Evolutionary conservation across 2,329 filamentous ascomycete genomes (phyloP).

Genomic region (Cladosporium sp.): DNA sequence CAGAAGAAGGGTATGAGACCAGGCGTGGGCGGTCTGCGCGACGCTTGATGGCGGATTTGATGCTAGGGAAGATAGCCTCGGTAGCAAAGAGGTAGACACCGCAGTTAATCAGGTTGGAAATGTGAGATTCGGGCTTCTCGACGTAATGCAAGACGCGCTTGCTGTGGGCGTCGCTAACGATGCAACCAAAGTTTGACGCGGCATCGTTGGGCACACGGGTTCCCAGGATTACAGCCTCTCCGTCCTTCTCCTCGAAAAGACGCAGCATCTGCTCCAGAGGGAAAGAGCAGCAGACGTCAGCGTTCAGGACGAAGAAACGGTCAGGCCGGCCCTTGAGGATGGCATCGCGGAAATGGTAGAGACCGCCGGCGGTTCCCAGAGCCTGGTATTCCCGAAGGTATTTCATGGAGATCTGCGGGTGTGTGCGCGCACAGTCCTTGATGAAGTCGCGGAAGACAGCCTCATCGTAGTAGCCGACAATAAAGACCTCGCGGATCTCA

Average conservation of each 20-base stretch:
- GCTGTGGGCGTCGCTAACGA: constrained; percentile 88
- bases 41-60: constrained; percentile 90
- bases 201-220: constrained; percentile 87
- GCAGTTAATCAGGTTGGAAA: constrained; percentile 98
- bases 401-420: constrained; percentile 83
- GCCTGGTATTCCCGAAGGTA: constrained; percentile 98
- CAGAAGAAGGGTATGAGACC: constrained; percentile 90
- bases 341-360: constrained; percentile 98
- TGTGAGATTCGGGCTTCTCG: constrained; percentile 96
- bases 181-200: constrained; percentile 94
- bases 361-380: constrained; percentile 87
- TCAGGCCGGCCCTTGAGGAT: constrained; percentile 95
- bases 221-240: constrained; percentile 92
- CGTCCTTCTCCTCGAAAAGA: constrained; percentile 89
- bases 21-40: constrained; percentile 86
- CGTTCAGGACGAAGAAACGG: constrained; percentile 94
- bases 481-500: constrained; percentile 90
- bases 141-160: constrained; percentile 97
- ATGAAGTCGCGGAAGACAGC: constrained; percentile 96
- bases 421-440: constrained; percentile 79
- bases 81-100: constrained; percentile 97
- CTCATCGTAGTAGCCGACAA: constrained; percentile 99
- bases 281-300: constrained; percentile 98
- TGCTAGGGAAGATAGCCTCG: constrained; percentile 93
- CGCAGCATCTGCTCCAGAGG: constrained; percentile 92